Evolutionary conservation across 139 green algal species (phyloP).

Genomic region (Ostreobium quekettii): DNA sequence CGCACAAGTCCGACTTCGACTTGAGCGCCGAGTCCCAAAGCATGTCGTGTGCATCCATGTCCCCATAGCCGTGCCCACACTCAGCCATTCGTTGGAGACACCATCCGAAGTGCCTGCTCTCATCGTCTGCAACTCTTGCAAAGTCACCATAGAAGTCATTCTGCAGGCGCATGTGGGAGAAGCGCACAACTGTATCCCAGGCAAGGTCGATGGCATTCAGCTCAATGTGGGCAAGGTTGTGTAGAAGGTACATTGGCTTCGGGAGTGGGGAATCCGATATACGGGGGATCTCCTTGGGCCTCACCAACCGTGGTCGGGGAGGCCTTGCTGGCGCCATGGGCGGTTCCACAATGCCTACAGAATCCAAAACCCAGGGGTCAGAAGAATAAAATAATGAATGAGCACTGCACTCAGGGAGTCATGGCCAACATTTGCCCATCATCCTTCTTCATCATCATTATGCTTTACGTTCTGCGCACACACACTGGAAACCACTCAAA

Average conservation of each 20-base stretch:
- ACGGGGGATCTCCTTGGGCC: constrained; percentile 23
- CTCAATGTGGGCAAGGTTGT: constrained; percentile 66
- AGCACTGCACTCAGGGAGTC: too few relatives aligned
- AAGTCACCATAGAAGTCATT: constrained; percentile 72
- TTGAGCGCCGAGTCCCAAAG: constrained; percentile 60
- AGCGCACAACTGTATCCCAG: constrained; percentile 46
- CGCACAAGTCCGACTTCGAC: constrained; percentile 30
- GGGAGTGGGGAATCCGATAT: constrained; percentile 31
- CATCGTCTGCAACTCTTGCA: constrained; percentile 71
- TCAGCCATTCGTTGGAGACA: constrained; percentile 43
- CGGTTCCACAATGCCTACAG: constrained; percentile 17
- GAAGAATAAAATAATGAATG: too few relatives aligned
- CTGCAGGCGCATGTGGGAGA: constrained; percentile 21
- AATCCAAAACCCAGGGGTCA: too few relatives aligned
- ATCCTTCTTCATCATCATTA: too few relatives aligned
- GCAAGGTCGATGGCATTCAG: constrained; percentile 84
- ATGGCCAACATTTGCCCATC: too few relatives aligned
- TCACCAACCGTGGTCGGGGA: constrained; percentile 39
- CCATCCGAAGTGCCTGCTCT: constrained; percentile 64
- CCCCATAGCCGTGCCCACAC: constrained; percentile 54
- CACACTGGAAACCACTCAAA: too few relatives aligned
- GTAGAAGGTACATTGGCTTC: constrained; percentile 46
- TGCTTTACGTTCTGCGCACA: too few relatives aligned
- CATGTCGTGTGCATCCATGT: constrained; percentile 66
- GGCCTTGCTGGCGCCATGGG: constrained; percentile 39